Conservation (phyloP, 306 rosid species). For the Cicer pinnatifidum region DNA sequence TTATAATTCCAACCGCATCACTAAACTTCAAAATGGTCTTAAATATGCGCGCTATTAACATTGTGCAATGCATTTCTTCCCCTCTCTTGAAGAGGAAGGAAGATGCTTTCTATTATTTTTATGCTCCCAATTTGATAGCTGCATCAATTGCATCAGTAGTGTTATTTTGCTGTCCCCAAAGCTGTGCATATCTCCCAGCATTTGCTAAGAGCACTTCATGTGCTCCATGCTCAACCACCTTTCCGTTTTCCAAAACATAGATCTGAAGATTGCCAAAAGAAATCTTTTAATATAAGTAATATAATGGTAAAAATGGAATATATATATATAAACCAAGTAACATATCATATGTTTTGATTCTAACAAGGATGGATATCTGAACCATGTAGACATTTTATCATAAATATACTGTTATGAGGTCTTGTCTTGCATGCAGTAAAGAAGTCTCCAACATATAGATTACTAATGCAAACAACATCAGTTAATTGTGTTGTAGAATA, state of each 20-base stretch:
- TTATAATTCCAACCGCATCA: neutral
- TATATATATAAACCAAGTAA: neutral
- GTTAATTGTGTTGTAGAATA: neutral
- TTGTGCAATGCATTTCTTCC: constrained; percentile 18
- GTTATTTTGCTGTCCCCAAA: constrained; percentile 96
- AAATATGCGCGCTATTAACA: constrained; percentile 24
- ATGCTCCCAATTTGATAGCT: constrained; percentile 57
- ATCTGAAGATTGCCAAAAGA: constrained; percentile 58
- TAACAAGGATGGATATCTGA: neutral
- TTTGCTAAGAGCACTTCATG: constrained; percentile 81
- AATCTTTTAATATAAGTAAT: neutral
- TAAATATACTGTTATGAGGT: constrained; percentile 15
- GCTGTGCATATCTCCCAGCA: constrained; percentile 94
- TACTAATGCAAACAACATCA: constrained; percentile 24
- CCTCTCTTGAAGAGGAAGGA: neutral
- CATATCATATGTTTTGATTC: constrained; percentile 14
- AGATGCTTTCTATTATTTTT: constrained; percentile 34
- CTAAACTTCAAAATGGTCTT: constrained; percentile 28
- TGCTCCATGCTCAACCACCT: constrained; percentile 91
- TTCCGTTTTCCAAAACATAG: constrained; percentile 89
- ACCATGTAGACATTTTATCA: neutral
- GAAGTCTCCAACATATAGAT: constrained; percentile 9
- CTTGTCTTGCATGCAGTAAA: neutral
- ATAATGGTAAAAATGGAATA: neutral
- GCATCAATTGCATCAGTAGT: constrained; percentile 74